Conservation (phyloP, 2,329 filamentous ascomycete genomes). For the Eutypella sp. region DNA sequence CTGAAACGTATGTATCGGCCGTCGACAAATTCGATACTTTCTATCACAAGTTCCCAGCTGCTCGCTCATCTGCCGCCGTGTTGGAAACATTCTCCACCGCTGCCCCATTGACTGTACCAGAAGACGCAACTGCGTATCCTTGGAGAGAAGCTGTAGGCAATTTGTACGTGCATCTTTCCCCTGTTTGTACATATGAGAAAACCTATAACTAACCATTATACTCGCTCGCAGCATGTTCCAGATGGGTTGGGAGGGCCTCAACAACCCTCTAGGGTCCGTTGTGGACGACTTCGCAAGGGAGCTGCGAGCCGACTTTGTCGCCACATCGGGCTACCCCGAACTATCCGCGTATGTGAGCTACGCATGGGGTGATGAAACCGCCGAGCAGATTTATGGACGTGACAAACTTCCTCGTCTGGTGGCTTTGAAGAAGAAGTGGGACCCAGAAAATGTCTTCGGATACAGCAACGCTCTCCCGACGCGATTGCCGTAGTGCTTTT, state of each 20-base stretch:
- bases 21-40: slow-evolving; percentile 13
- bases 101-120: slow-evolving; percentile 6
- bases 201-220: not conserved
- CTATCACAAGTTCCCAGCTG: slow-evolving; percentile 6
- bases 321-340: slow-evolving; percentile 3
- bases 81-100: slow-evolving; percentile 13
- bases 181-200: not conserved
- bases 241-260: slow-evolving; percentile 2
- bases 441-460: slow-evolving; percentile 21
- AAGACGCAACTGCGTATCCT: slow-evolving; percentile 19
- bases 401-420: slow-evolving; percentile 17
- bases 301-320: slow-evolving; percentile 3
- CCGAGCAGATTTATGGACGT: slow-evolving; percentile 14
- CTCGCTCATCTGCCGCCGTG: not conserved
- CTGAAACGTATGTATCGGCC: slow-evolving; percentile 1
- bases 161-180: slow-evolving; percentile 8
- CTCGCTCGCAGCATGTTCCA: slow-evolving; percentile 9
- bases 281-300: not conserved
- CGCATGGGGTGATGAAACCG: slow-evolving; percentile 21
- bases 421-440: slow-evolving; percentile 18
- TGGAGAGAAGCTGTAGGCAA: slow-evolving; percentile 17
- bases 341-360: slow-evolving; percentile 20
- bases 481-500: too few species aligned
- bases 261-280: not conserved
- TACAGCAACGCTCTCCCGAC: slow-evolving; percentile 3